phyloP scores from a whole-genome alignment of 2,329 filamentous ascomycete species.

The Xylaria hypoxylon region DNA sequence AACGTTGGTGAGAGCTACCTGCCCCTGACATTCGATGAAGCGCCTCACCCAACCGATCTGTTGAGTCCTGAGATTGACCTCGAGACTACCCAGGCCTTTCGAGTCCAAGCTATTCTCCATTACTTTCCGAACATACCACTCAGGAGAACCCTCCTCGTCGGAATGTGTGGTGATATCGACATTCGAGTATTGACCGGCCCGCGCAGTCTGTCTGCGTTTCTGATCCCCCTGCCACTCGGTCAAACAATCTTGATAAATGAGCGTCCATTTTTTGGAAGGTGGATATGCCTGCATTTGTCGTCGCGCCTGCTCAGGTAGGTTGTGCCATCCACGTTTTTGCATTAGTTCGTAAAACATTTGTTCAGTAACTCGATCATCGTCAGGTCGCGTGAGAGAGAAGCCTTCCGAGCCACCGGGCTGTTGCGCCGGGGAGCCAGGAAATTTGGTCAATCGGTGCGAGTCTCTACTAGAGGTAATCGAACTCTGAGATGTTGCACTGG shows the following conservation, averaged over 20 bases:
- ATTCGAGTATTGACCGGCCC: constrained; percentile 76
- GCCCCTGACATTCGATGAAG: constrained; percentile 97
- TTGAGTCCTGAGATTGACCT: constrained; percentile 94
- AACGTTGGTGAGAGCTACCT: constrained; percentile 94
- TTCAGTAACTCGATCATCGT: constrained; percentile 86
- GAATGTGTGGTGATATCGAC: constrained; percentile 79
- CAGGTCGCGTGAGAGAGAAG: constrained; percentile 76
- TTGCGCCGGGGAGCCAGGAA: constrained; percentile 55
- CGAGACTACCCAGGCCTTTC: constrained; percentile 91
- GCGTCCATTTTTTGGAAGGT: constrained; percentile 94
- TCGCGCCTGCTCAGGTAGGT: constrained; percentile 91
- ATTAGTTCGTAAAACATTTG: constrained; percentile 93
- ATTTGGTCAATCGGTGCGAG: constrained; percentile 68
- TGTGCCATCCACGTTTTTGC: constrained; percentile 98
- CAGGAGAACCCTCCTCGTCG: constrained; percentile 94
- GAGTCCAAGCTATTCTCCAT: constrained; percentile 95
- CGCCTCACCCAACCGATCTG: constrained; percentile 97
- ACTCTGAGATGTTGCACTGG: constrained; percentile 67
- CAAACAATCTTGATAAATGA: constrained; percentile 94
- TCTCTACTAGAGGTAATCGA: constrained; percentile 66
- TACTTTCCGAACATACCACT: constrained; percentile 97
- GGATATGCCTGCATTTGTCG: constrained; percentile 97
- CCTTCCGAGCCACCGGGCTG: constrained; percentile 58
- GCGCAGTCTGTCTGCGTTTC: constrained; percentile 81
- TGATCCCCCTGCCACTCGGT: constrained; percentile 95